Evolutionary conservation across 768 basidiomycete genomes (phyloP), one percentile per base, ranked within the genome.

Genomic region (Xerocomus spinulosus): DNA sequence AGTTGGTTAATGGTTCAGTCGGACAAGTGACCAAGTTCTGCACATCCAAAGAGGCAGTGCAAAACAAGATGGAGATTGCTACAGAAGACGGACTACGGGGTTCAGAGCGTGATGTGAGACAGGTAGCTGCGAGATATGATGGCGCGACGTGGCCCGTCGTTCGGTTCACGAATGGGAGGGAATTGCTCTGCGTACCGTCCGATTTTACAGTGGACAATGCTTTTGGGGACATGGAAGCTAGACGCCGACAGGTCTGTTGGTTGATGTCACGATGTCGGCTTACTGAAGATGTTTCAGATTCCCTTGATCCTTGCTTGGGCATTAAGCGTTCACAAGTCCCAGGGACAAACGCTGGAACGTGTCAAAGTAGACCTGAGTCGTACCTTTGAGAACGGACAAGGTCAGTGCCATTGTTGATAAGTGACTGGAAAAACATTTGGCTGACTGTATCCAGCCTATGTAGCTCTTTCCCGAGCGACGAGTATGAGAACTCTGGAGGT

Each of bases 271-370:
- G 33, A 7, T 41, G 17, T 17, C 23, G 2, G 21, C n/a, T 49
- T 14, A 5, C 37, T 45, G 37, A 48, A 3, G 77, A 63, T 40
- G 24, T 34, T 53, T 25, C 30, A 80, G 77, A 54, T 83, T 9
- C 79, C 80, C 3, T 55, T 85, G 5, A 82, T 83, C 42, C 69
- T 92, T n/a, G 83, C 92, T 0, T 93, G 90, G 87, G 90, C 91
- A 0, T 73, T 93, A 61, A 85, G 83, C 40, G 82, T 93, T 29
- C 90, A 93, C 68, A 94, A 94, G 61, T 85, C 85, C 5, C 92
- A 95, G 32, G 92, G 92, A 0, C 92, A 93, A 64, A 94, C 92
- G 0, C 68, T 95, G 36, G 80, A 89, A 42, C 74, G 89, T 41
- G 89, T 93, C 48, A 86, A 83, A 50, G 86, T 93, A 4, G 82